Evolutionary conservation across 768 basidiomycete genomes (phyloP), one percentile per base, ranked within the genome.

Genomic region (Pisolithus sp.): DNA sequence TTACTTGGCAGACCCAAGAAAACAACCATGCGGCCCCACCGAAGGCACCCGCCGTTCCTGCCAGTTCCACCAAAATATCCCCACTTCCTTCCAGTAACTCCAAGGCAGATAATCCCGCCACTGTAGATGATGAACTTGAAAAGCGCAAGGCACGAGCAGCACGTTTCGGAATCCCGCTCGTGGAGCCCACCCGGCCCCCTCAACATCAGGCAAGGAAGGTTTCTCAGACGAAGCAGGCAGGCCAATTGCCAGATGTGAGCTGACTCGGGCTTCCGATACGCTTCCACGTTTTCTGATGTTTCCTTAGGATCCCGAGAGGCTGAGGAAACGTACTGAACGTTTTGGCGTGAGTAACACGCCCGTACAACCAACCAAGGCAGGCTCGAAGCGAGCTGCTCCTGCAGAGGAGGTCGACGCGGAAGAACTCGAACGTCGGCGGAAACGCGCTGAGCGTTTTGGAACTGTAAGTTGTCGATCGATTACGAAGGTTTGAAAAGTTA

Each of bases 121-220:
- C 57, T 46, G 8, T 62, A 4, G 81, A 83, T 53, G 51, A 66
- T 23, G 85, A 86, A 48, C 65, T 73, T 9, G 82, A 77, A 56
- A 82, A 74, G 58, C 79, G 81, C 49, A 79, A 70, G 61, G 71
- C 74, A 40, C 80, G 86, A 39, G 85, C 85, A 5, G 82, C 73
- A 17, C 80, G 86, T n/a, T 87, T 88, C 57, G 82, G 82, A 30
- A 80, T 84, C n/a, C 77, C 82, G 4, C 59, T 84, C 7, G 77
- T 84, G 8, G 72, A 72, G 45, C 73, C 77, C 24, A 52, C 61
- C 5, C 54, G 64, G 43, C 47, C 70, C 55, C 64, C 67, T 45
- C 49, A 62, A 38, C 57, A 63, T 50, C 57, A 59, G 5, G 46
- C 53, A 2, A 64, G 59, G 49, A 53, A 59, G 15, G 43, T 23